Evolutionary conservation across 371 early-diverging fungal genomes (phyloP).

Genomic region (Phascolomyces articulosus): DNA sequence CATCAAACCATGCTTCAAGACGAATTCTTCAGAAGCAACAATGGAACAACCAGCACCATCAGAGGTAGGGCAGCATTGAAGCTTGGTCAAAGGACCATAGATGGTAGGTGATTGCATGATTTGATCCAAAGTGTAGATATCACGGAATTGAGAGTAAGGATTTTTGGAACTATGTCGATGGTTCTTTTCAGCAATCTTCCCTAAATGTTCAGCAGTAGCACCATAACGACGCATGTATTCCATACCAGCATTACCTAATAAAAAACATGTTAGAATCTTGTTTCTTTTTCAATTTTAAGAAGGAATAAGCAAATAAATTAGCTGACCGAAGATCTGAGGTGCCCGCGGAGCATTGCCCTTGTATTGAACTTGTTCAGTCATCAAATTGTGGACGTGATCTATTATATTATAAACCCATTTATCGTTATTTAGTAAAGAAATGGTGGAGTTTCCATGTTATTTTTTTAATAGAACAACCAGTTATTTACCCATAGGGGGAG

Average conservation of each 20-base stretch:
- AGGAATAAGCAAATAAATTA: no score
- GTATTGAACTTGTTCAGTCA: conserved; percentile 63
- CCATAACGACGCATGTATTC: conserved; percentile 73
- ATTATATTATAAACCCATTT: neutral
- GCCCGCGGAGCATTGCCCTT: conserved; percentile 63
- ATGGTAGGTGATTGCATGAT: conserved; percentile 65
- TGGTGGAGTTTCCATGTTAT: neutral
- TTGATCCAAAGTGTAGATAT: conserved; percentile 70
- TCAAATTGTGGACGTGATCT: conserved; percentile 60
- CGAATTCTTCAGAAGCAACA: conserved; percentile 72
- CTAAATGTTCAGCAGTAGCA: conserved; percentile 60
- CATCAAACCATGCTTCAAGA: conserved; percentile 62
- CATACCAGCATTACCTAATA: conserved; percentile 79
- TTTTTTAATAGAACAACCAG: neutral
- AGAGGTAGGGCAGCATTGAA: conserved; percentile 84
- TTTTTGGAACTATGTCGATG: conserved; percentile 77
- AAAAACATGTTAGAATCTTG: no score
- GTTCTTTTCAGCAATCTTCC: conserved; percentile 79
- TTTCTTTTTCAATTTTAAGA: no score
- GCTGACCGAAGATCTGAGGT: no score
- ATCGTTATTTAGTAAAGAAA: neutral
- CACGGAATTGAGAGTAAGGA: conserved; percentile 82
- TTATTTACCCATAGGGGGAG: conserved; percentile 61
- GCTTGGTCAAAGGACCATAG: conserved; percentile 73
- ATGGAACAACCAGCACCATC: conserved; percentile 77